These are phyloP conservation scores for Aspergillus heteromorphus DNA, from an alignment of 495 filamentous ascomycete genomes.

Conservation along the genomic window DNA sequence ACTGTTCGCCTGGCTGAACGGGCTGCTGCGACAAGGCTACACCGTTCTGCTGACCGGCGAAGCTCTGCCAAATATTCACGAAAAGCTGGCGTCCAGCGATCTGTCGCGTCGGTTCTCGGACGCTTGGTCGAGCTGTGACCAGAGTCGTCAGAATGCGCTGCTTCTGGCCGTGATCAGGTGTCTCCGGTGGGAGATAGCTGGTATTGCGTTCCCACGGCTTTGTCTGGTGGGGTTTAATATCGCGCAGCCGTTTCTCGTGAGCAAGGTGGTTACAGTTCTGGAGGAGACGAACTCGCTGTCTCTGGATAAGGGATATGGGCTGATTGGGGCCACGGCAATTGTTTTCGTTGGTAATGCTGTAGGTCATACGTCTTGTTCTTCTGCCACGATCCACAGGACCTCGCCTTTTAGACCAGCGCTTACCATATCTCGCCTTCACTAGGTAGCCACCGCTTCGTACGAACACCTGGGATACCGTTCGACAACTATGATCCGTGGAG, in stretches of 20 bases:
- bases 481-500: slow-evolving; percentile 49
- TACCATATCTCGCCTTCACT: too few species aligned
- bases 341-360: too few species aligned
- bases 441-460: slow-evolving; percentile 21
- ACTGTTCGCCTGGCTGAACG: slow-evolving; percentile 50
- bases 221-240: slow-evolving; percentile 50
- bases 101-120: too few species aligned
- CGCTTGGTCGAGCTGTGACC: slow-evolving; percentile 20
- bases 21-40: slow-evolving; percentile 38
- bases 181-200: slow-evolving; percentile 36
- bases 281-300: slow-evolving; percentile 18
- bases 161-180: slow-evolving; percentile 11
- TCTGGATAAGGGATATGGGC: too few species aligned
- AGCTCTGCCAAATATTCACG: slow-evolving; percentile 34
- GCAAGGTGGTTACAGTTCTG: slow-evolving; percentile 33
- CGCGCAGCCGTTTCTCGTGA: slow-evolving; percentile 55
- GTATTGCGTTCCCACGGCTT: slow-evolving; percentile 43
- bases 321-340: too few species aligned
- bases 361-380: too few species aligned
- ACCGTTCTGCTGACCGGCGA: slow-evolving; percentile 26
- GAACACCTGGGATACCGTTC: slow-evolving; percentile 46
- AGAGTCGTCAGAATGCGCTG: slow-evolving; percentile 25
- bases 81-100: slow-evolving; percentile 16
- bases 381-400: too few species aligned
- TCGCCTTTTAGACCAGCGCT: too few species aligned